Evolutionary conservation across 2,329 filamentous ascomycete genomes (phyloP).

Genomic region (Daldinia sp.): DNA sequence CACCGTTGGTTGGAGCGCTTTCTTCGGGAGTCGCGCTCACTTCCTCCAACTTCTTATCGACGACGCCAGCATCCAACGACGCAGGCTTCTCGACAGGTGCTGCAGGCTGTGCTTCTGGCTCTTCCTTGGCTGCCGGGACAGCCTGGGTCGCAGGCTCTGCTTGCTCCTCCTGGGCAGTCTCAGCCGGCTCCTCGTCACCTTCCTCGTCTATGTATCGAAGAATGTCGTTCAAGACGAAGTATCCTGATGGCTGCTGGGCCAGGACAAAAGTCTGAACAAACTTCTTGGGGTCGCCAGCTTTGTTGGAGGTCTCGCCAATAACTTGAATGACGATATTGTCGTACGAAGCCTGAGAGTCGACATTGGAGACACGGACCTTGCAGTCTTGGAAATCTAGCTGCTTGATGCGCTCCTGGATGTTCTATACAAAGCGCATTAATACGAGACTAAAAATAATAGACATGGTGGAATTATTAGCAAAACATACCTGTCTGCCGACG

Average conservation of each 20-base stretch:
- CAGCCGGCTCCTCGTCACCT: conserved; percentile 76
- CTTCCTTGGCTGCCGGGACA: conserved; percentile 51
- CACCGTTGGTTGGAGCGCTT: conserved; percentile 59
- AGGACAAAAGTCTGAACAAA: conserved; percentile 99
- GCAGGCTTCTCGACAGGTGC: conserved; percentile 54
- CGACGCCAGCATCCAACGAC: conserved; percentile 59
- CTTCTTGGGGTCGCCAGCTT: conserved; percentile 89
- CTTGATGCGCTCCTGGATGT: conserved; percentile 95
- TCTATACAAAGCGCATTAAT: conserved; percentile 61
- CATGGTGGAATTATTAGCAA: conserved; percentile 17
- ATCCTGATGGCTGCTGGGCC: conserved; percentile 94
- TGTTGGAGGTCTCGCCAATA: conserved; percentile 98
- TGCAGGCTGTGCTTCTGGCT: conserved; percentile 49
- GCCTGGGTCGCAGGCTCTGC: conserved; percentile 48
- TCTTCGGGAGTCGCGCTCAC: conserved; percentile 56
- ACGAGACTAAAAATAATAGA: not conserved
- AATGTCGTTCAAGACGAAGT: conserved; percentile 98
- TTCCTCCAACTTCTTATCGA: conserved; percentile 84
- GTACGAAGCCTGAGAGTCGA: conserved; percentile 93
- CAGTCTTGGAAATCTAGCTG: conserved; percentile 94
- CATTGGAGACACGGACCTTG: conserved; percentile 98
- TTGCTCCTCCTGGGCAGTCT: conserved; percentile 51
- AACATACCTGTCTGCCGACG: conserved; percentile 84
- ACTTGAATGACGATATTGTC: conserved; percentile 97
- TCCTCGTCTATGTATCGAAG: conserved; percentile 92